Evolutionary conservation across 768 basidiomycete species (phyloP), one percentile per base, ranked within the genome.

Genomic region (Epithele typhae): DNA sequence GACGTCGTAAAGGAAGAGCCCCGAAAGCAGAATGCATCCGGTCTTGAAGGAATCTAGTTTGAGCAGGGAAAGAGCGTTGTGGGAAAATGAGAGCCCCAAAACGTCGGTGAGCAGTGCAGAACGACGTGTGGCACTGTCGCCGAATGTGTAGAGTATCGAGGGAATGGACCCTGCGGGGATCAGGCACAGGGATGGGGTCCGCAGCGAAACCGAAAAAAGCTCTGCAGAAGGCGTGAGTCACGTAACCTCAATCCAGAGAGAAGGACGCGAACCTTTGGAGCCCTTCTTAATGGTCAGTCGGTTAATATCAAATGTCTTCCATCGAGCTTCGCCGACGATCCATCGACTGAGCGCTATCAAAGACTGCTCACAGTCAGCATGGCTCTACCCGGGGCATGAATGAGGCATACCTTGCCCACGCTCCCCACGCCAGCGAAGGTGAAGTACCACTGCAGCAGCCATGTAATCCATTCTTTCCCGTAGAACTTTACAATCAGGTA

Each of bases 1-100:
- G 33, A 96, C 79, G 62, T 98, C 95, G 61, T 98, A 98, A 34
- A 96, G 37, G 68, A 97, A 92, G 19, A 99, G 70, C 4, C 90
- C 92, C 3, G 77, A 76, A 5, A 99, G 72, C 3, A 97, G 75
- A 49, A 92, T 79, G 33, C 76, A 75, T 6, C 92, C 95, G 14
- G 95, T 96, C 58, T 75, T 67, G 74, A 97, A 95, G 8, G 88
- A 88, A 64, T 98, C 95, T 25, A 97, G 65, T 63, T 83, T 86
- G 55, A 97, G 71, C 49, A 93, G 63, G 30, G 81, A 74, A 42
- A 97, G 69, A 3, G 90, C 84, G 53, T 85, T 88, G 63, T 87
- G 81, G 21, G 85, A 78, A 61, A 95, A 88, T 1, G 90, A 88
- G 41, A 96, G 63, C 0, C 73, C 76, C 35, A 81, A 52, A 65